Evolutionary conservation across 1,284 basidiomycete genomes (phyloP).

Genomic region (Pyrrhoderma lamaoense): DNA sequence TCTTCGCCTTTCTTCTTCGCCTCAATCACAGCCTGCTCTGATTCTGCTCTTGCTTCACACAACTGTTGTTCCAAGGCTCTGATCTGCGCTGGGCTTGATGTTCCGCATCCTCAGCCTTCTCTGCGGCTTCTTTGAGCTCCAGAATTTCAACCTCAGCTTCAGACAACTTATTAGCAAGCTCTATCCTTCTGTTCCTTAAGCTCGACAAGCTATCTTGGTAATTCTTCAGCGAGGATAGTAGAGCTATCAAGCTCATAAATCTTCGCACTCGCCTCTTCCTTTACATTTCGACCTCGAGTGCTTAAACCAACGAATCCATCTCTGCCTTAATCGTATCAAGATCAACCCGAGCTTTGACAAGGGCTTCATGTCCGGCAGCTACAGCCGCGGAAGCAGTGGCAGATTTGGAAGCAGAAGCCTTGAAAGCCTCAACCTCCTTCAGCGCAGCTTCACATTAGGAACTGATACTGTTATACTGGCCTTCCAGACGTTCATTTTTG

Average conservation of each 20-base stretch:
- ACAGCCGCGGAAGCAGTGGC: slow-evolving; percentile 41
- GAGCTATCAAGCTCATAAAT: slow-evolving; percentile 39
- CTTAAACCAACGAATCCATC: slow-evolving; percentile 40
- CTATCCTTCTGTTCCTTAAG: slow-evolving; percentile 66
- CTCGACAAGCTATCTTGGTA: slow-evolving; percentile 46
- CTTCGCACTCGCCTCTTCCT: slow-evolving; percentile 39
- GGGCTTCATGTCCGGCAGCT: slow-evolving; percentile 52
- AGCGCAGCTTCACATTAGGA: slow-evolving; percentile 43
- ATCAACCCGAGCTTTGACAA: too few relatives aligned
- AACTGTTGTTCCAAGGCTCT: slow-evolving; percentile 48
- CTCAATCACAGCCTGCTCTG: slow-evolving; percentile 45
- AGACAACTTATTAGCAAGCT: slow-evolving; percentile 65
- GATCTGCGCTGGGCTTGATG: slow-evolving; percentile 39
- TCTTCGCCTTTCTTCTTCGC: too few relatives aligned
- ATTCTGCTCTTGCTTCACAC: slow-evolving; percentile 38
- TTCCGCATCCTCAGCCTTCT: slow-evolving; percentile 54
- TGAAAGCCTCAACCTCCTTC: slow-evolving; percentile 45
- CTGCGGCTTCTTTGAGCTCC: slow-evolving; percentile 66
- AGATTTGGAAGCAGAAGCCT: slow-evolving; percentile 38
- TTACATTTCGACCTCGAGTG: slow-evolving; percentile 43
- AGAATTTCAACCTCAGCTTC: slow-evolving; percentile 75
- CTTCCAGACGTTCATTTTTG: slow-evolving; percentile 41
- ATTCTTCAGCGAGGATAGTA: slow-evolving; percentile 35
- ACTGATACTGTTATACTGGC: slow-evolving; percentile 45
- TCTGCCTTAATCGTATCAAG: slow-evolving; percentile 52